Conservation (phyloP, 192 early-diverging fungal species). For the Coemansia reversa region DNA sequence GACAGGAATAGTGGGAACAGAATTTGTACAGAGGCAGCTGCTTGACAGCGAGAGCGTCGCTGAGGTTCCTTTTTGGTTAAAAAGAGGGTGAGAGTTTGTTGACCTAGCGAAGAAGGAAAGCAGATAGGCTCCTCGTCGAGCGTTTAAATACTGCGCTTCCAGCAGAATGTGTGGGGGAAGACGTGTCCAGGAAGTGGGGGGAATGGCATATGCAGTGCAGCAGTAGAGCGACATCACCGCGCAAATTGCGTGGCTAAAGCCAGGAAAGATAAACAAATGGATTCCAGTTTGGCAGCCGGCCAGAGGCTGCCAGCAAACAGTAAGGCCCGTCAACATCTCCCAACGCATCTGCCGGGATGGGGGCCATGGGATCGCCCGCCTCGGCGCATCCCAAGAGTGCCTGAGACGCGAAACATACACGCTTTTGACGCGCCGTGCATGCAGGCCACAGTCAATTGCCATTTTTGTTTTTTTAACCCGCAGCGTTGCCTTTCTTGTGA, state of each 20-base stretch:
- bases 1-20: background rate
- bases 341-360: conserved; percentile 7
- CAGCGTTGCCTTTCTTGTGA: too few relatives aligned
- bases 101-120: conserved; percentile 1
- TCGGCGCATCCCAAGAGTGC: background rate
- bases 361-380: conserved; percentile 18
- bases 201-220: conserved; percentile 1
- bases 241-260: conserved; percentile 17
- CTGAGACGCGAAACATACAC: conserved; percentile 11
- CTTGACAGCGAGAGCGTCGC: conserved; percentile 10
- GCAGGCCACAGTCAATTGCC: too few relatives aligned
- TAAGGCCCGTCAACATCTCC: background rate
- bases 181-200: background rate
- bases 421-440: conserved; percentile 1
- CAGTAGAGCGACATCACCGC: conserved; percentile 6
- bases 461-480: too few relatives aligned
- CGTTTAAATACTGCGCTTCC: conserved; percentile 14
- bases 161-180: conserved; percentile 12
- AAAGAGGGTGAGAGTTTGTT: conserved; percentile 10
- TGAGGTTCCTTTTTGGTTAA: conserved; percentile 8
- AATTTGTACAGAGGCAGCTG: conserved; percentile 11
- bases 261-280: conserved; percentile 7
- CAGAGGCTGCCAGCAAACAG: too few relatives aligned
- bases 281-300: too few relatives aligned
- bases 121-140: background rate